Percentiles rank a stretch among this genome's conserved stretches.
These are phyloP conservation scores for Colletotrichum euphorbiae DNA, from an alignment of 2,329 filamentous ascomycete species.

Conservation along the genomic window DNA sequence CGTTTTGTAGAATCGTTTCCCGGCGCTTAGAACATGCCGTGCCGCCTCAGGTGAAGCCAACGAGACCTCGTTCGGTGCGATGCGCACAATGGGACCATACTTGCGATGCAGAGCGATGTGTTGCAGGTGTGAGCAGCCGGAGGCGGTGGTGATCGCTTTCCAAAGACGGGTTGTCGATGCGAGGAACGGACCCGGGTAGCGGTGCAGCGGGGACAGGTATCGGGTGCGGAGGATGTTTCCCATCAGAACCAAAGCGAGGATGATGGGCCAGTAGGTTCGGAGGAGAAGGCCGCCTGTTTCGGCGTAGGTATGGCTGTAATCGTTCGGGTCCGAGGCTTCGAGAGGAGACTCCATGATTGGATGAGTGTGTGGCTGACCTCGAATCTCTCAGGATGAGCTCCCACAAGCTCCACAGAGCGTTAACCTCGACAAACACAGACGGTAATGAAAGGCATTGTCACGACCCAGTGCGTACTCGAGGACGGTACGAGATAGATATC, in stretches of 20 bases:
- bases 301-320: conserved; percentile 7
- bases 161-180: conserved; percentile 64
- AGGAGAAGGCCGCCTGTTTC: conserved; percentile 15
- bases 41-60: conserved; percentile 53
- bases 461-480: not conserved
- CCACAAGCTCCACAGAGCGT: not conserved
- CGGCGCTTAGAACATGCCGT: conserved; percentile 58
- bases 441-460: not conserved
- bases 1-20: conserved; percentile 65
- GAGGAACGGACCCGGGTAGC: conserved; percentile 77
- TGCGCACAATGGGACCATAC: conserved; percentile 49
- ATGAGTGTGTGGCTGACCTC: not conserved
- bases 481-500: conserved; percentile 11
- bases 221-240: conserved; percentile 59
- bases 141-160: conserved; percentile 54
- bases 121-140: conserved; percentile 55
- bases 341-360: conserved; percentile 11
- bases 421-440: not conserved
- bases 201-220: conserved; percentile 69
- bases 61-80: conserved; percentile 45
- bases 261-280: conserved; percentile 55
- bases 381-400: not conserved
- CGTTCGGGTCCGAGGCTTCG: not conserved
- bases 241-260: conserved; percentile 48
- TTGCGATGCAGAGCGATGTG: conserved; percentile 55